Percentiles rank a stretch among this genome's conserved stretches.
Conservation (phyloP, 2,329 filamentous ascomycete species). For the Paecilomyces fulvus region DNA sequence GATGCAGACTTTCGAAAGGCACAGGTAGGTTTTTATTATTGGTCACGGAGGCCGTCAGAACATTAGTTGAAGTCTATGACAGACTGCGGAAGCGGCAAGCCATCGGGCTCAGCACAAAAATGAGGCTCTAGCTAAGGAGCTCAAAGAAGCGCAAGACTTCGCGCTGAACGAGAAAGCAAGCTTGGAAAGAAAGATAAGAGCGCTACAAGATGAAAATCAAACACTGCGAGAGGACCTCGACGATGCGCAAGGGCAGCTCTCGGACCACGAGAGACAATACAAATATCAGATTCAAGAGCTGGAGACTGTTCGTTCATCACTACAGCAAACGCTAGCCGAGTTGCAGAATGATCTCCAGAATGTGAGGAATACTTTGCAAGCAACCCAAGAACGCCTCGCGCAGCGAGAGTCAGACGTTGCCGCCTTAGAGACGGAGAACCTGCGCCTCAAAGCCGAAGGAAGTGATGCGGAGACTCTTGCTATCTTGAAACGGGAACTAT, state of each 20-base stretch:
- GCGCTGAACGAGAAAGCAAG: constrained; percentile 47
- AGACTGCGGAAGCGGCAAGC: constrained; percentile 46
- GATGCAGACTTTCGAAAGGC: constrained; percentile 73
- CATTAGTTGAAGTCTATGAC: background rate
- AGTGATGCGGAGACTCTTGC: constrained; percentile 78
- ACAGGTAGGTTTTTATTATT: constrained; percentile 32
- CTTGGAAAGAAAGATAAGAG: constrained; percentile 48
- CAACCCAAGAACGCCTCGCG: constrained; percentile 57
- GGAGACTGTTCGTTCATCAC: constrained; percentile 50
- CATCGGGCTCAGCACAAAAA: constrained; percentile 46
- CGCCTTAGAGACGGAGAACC: constrained; percentile 70
- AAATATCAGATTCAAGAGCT: constrained; percentile 52
- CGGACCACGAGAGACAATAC: constrained; percentile 59
- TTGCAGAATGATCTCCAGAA: constrained; percentile 47
- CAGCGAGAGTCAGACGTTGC: constrained; percentile 65
- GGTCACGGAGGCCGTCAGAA: background rate
- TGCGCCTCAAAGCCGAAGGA: constrained; percentile 75
- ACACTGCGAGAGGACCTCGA: constrained; percentile 72
- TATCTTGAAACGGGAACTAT: constrained; percentile 78
- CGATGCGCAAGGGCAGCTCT: constrained; percentile 67
- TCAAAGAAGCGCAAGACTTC: constrained; percentile 47
- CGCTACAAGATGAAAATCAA: constrained; percentile 60
- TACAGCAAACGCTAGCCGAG: constrained; percentile 48
- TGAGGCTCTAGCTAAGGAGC: constrained; percentile 46
- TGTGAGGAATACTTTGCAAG: constrained; percentile 47